Evolutionary conservation across 345 rosid genomes (phyloP), one percentile per base, ranked within the genome.

Genomic region (Hirschfeldia incana): DNA sequence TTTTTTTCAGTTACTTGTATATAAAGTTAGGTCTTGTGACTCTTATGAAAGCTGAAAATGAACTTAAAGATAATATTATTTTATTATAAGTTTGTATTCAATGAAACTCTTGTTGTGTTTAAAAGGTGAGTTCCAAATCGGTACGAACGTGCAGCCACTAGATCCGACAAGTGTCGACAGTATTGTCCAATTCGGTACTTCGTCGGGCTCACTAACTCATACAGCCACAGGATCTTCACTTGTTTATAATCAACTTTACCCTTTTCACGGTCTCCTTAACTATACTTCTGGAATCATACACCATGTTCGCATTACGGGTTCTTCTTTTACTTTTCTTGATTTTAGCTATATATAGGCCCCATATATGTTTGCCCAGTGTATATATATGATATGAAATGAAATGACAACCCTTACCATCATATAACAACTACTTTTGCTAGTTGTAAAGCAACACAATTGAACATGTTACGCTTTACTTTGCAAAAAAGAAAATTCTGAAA

Each of bases 211-310:
- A 8, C 78, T 85, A 34, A 82, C 3, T 70, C 85, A 51, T 73
- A 81, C 17, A 84, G 91, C 90, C 2, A 81, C 33, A 5, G 99
- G 98, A 34, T 65, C 83, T 46, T 86, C 96, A 51, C 88, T 88
- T 44, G 81, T 95, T 84, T 95, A 93, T 76, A 86, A 21, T 78
- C 98, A 95, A 80, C 92, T 93, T 67, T 93, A 91, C 83, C 94
- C 96, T 37, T 93, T 89, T 63, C 71, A 89, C 12, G 98, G 97
- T 76, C 93, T 95, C 21, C 86, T 86, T 70, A 95, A 95, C 76
- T 95, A 93, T 34, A 93, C 98, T 57, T 95, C 98, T 32, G 97
- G 97, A 65, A 91, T 95, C 70, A 91, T 93, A 39, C 98, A 95
- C 85, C 99, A 95, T 67, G 99, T 89, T 82, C 90, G 90, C 76